Percentiles rank a stretch among this genome's conserved stretches.
These are phyloP conservation scores for Diaporthe ampelina DNA, from an alignment of 2,329 filamentous ascomycete species.

Conservation along the genomic window DNA sequence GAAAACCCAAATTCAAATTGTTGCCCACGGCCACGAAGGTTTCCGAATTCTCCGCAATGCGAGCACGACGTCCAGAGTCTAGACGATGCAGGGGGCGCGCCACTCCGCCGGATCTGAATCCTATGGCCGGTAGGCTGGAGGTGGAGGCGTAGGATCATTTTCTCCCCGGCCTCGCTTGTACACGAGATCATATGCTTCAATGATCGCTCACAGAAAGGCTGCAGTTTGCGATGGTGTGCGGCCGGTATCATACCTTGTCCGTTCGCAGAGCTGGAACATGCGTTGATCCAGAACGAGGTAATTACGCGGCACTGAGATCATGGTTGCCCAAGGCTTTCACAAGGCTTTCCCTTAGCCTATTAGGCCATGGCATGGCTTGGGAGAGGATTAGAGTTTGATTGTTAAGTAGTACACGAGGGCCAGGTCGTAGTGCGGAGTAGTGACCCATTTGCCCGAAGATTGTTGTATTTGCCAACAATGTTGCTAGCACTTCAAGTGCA, in stretches of 20 bases:
- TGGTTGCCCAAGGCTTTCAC: background rate
- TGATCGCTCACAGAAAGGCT: background rate
- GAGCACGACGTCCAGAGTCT: background rate
- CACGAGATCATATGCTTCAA: background rate
- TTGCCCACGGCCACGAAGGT: background rate
- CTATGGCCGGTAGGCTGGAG: background rate
- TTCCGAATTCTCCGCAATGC: background rate
- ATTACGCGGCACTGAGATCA: background rate
- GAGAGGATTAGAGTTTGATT: constrained; percentile 26
- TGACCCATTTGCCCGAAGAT: background rate
- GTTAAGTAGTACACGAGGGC: background rate
- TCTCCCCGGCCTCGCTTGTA: background rate
- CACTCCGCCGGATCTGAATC: background rate
- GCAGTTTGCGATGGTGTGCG: background rate
- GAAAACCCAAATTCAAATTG: background rate
- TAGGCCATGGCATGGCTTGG: background rate
- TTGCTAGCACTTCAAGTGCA: background rate
- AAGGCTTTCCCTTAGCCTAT: background rate
- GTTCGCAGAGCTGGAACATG: constrained; percentile 11
- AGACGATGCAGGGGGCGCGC: background rate
- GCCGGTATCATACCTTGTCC: background rate
- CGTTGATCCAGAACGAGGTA: background rate
- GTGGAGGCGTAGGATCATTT: background rate
- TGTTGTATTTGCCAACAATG: background rate
- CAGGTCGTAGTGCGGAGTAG: constrained; percentile 1